Base-by-base conservation (phyloP, 108 stramenopile species). In the Nitzschia inconspicua region DNA sequence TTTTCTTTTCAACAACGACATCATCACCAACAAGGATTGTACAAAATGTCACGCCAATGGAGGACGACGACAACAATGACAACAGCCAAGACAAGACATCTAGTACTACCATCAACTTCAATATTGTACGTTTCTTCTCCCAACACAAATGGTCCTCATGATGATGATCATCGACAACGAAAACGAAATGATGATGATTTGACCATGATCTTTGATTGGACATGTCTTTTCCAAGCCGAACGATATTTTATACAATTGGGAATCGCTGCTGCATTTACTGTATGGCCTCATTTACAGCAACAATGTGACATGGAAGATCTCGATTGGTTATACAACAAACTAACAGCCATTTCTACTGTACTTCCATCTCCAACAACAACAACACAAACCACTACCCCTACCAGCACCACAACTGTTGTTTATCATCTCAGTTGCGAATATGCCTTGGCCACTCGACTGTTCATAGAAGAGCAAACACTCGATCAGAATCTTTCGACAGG, bases 381-480 rank as follows among this genome's bases (percentile, higher is more conserved):
- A 1, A 10, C 19, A 22, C 31, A 28, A 28, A 18, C 29, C 8
- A 10, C 29, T 27, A 8, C 7, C 48, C n/a, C n/a, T n/a, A n/a
- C n/a, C n/a, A 13, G 13, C 13, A 13, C 36, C 36, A 8, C 36
- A 37, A 10, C 36, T 37, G 36, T 13, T 8, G 44, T 19, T 4
- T 9, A 16, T 4, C 53, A 57, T 42, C 27, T 51, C 8, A 44
- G 39, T n/a, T 48, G 57, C 34, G 73, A 75, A 22, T 69, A 44
- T 34, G 85, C 82, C 1, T 40, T 86, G 26, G 39, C 77, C 13
- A 65, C 68, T 18, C 68, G 85, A 18, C 19, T 86, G 25, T 41
- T 86, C 11, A 10, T 86, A 6, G 85, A 86, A 53, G 85, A 86
- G 30, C 85, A 86, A 47, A 50, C 67, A 19, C 47, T 86, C 20